A percentile compares a stretch with the other conserved stretches of the same genome.
Conservation (phyloP, 805 yeast genomes). For the Yarrowia sp. region DNA sequence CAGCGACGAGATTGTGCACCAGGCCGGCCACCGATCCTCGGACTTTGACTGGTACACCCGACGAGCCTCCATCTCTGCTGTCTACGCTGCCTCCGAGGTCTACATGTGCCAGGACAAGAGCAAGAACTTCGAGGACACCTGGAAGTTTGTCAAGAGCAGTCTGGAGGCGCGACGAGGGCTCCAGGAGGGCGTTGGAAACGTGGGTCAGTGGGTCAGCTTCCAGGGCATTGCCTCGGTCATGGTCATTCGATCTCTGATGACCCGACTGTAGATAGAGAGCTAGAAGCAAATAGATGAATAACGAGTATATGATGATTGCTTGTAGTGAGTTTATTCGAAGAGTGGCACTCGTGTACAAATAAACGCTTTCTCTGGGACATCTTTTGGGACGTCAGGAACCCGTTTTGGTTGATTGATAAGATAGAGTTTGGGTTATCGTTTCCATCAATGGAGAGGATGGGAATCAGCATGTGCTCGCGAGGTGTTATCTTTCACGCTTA, state of each 20-base stretch:
- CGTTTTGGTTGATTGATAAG: constrained; percentile 3
- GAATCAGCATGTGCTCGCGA: too few species aligned
- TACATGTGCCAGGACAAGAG: constrained; percentile 78
- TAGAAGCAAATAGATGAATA: background rate
- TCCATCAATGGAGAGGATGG: background rate
- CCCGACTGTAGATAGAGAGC: constrained; percentile 27
- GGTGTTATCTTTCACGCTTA: background rate
- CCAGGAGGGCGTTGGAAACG: constrained; percentile 60
- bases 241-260: constrained; percentile 61
- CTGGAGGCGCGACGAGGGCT: constrained; percentile 51
- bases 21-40: constrained; percentile 71
- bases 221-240: constrained; percentile 63
- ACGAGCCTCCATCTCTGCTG: constrained; percentile 64
- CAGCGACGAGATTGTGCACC: constrained; percentile 78
- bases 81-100: constrained; percentile 73
- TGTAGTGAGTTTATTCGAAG: background rate
- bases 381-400: background rate
- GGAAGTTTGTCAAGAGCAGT: constrained; percentile 60
- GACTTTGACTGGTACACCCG: constrained; percentile 95
- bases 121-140: constrained; percentile 53
- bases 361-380: background rate
- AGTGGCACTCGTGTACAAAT: background rate
- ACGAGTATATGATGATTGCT: background rate
- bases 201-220: constrained; percentile 76
- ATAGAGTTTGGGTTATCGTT: background rate